phyloP scores from a whole-genome alignment of 1,139 yeast species.

The Saccharomyces pastorianus region DNA sequence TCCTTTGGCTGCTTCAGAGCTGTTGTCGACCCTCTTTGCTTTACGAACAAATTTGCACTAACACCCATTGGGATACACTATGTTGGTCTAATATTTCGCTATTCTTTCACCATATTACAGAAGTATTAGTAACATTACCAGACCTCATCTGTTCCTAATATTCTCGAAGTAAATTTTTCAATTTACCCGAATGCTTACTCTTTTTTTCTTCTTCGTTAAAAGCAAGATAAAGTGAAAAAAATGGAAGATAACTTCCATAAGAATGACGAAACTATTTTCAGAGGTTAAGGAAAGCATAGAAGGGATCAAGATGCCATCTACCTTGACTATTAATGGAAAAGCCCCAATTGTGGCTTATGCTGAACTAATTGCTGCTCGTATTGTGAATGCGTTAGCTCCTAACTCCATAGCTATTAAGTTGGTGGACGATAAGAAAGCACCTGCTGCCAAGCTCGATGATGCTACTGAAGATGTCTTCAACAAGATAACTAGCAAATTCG shows the following conservation, averaged over 20 bases:
- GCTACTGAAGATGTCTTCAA: conserved; percentile 36
- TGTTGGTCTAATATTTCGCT: neutral
- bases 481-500: conserved; percentile 41
- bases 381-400: conserved; percentile 51
- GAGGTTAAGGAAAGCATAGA: neutral
- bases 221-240: neutral
- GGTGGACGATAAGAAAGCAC: conserved; percentile 54
- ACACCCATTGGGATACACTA: conserved; percentile 13
- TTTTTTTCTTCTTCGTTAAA: neutral
- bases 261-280: neutral
- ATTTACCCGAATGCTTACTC: neutral
- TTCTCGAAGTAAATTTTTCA: neutral
- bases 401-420: conserved; percentile 52
- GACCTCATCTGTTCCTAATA: neutral
- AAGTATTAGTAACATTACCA: neutral
- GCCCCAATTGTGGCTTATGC: conserved; percentile 78
- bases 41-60: conserved; percentile 19
- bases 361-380: conserved; percentile 68
- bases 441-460: conserved; percentile 33
- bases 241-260: neutral
- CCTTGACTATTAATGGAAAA: conserved; percentile 71
- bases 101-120: neutral
- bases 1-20: conserved; percentile 31
- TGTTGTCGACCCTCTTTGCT: conserved; percentile 26
- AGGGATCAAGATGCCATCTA: conserved; percentile 18